Evolutionary conservation across 495 filamentous ascomycete genomes (phyloP), one percentile per base, ranked within the genome.

Genomic region (Clohesyomyces aquaticus): DNA sequence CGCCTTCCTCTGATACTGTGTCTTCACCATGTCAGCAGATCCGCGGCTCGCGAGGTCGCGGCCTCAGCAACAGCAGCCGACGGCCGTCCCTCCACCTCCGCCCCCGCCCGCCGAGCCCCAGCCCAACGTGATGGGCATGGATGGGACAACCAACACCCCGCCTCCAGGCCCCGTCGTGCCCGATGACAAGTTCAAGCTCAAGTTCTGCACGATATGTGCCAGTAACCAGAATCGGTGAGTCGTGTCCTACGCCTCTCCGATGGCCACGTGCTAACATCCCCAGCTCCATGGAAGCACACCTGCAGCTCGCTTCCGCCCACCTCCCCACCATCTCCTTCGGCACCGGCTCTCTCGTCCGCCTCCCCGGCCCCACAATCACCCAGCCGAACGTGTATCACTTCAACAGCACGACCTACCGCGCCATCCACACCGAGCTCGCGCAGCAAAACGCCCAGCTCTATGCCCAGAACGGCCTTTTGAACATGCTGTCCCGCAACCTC

Each of bases 291-390:
- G 94, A 98, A 82, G 93, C 91, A 11, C 95, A 99, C 76, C 86
- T 96, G 21, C 88, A 88, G 29, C 87, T 99, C 26, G 87, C 95
- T 8, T 79, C 87, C 50, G 88, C 91, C 25, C 77, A 87, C n/a
- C 97, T 91, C 75, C 95, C 94, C 22, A 92, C 96, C 66, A 94
- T 98, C 68, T 97, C 93, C 16, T 99, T 99, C 76, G 95, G 95
- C 58, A 99, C 95, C 0, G 95, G 95, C 57, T 95, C 91, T 26
- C 85, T 96, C 1, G 95, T 99, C 55, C 91, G 95, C 32, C 84
- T 99, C 0, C 95, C 95, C 1, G 95, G 95, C 0, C 94, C 95
- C 0, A 87, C 88, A 16, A 93, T 96, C 65, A 85, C 84, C 26
- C 88, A 96, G 74, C 95, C 95, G 28, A 98, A 99, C 73, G 93